These are phyloP conservation scores for Fragilaria crotonensis DNA, from an alignment of 108 stramenopile genomes.

Conservation along the genomic window DNA sequence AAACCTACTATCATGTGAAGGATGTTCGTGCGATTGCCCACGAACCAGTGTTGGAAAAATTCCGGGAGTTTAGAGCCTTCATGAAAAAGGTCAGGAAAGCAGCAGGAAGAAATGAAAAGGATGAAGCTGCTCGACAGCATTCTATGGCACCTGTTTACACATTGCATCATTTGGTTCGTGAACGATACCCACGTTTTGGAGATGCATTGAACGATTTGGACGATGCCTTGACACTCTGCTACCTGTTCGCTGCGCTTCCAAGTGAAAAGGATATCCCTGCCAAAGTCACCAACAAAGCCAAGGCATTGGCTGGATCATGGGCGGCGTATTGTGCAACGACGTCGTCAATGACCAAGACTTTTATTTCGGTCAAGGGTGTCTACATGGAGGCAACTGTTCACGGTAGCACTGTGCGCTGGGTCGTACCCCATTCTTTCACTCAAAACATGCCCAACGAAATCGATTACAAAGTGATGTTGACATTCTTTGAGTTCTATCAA, in stretches of 20 bases:
- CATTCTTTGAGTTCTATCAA: slow-evolving; percentile 99
- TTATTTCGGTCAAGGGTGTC: slow-evolving; percentile 97
- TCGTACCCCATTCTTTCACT: slow-evolving; percentile 94
- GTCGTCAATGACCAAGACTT: slow-evolving; percentile 85
- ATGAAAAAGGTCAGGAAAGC: slow-evolving; percentile 82
- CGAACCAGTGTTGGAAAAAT: slow-evolving; percentile 96
- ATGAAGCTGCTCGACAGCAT: slow-evolving; percentile 79
- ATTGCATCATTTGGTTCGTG: slow-evolving; percentile 93
- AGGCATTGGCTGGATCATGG: slow-evolving; percentile 86
- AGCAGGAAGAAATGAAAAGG: slow-evolving; percentile 82
- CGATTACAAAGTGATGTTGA: slow-evolving; percentile 96
- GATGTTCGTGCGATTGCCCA: slow-evolving; percentile 94
- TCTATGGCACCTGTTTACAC: slow-evolving; percentile 81
- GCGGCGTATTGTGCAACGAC: slow-evolving; percentile 86
- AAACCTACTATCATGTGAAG: slow-evolving; percentile 96
- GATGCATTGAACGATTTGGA: slow-evolving; percentile 96
- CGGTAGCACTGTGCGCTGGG: slow-evolving; percentile 81
- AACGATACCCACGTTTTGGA: slow-evolving; percentile 96
- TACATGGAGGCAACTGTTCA: slow-evolving; percentile 89
- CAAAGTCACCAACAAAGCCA: slow-evolving; percentile 75
- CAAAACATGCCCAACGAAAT: slow-evolving; percentile 91
- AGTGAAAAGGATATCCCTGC: slow-evolving; percentile 62
- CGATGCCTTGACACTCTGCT: slow-evolving; percentile 91
- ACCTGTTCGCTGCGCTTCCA: slow-evolving; percentile 91
- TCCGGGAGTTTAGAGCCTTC: slow-evolving; percentile 92